These are phyloP conservation scores for Chaetothyriales sp. DNA, from an alignment of 2,329 filamentous ascomycete species.

Conservation along the genomic window DNA sequence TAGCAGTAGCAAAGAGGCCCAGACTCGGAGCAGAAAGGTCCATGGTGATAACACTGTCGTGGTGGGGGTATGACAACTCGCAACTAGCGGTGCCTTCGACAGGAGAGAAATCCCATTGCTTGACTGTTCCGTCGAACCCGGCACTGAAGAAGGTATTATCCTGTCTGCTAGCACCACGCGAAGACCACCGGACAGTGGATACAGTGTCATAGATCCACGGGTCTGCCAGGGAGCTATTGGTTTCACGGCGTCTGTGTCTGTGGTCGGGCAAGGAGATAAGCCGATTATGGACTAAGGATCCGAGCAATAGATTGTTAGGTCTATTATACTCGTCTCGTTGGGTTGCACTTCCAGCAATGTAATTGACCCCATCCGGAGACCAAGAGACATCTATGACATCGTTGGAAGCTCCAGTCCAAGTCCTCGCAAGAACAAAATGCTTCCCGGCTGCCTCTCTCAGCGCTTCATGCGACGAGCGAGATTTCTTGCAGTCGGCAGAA, in stretches of 20 bases:
- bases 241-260: slow-evolving; percentile 25
- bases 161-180: slow-evolving; percentile 23
- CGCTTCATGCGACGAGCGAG: not conserved
- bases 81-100: slow-evolving; percentile 18
- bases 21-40: slow-evolving; percentile 27
- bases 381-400: slow-evolving; percentile 44
- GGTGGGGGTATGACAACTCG: slow-evolving; percentile 28
- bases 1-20: slow-evolving; percentile 35
- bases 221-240: not conserved
- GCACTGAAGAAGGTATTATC: slow-evolving; percentile 35
- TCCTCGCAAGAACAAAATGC: slow-evolving; percentile 21
- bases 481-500: not conserved
- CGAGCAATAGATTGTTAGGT: slow-evolving; percentile 37
- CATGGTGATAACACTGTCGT: slow-evolving; percentile 37
- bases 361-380: slow-evolving; percentile 38
- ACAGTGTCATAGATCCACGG: slow-evolving; percentile 41
- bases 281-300: not conserved
- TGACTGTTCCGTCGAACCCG: slow-evolving; percentile 41
- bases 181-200: slow-evolving; percentile 36
- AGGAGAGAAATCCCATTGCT: slow-evolving; percentile 37
- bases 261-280: slow-evolving; percentile 33
- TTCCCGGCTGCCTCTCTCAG: not conserved
- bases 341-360: slow-evolving; percentile 43
- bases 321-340: slow-evolving; percentile 45
- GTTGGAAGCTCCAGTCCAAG: slow-evolving; percentile 43